phyloP scores from a whole-genome alignment of 129 eudicot species.

The Pulicaria dysenterica region DNA sequence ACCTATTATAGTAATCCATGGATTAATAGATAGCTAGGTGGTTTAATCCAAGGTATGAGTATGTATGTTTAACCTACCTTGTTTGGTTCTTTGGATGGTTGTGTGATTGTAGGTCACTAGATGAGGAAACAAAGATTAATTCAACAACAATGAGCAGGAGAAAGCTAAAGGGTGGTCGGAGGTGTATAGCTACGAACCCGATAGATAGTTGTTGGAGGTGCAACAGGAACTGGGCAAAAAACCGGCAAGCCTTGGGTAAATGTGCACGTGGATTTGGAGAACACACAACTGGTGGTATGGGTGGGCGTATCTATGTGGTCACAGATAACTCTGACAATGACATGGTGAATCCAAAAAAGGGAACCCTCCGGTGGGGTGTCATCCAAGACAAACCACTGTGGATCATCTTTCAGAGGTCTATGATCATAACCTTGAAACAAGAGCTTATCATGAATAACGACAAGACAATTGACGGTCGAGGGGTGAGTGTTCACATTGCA shows the following conservation, averaged over 20 bases:
- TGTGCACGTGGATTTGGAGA: constrained; percentile 73
- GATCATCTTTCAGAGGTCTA: constrained; percentile 56
- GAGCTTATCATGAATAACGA: constrained; percentile 62
- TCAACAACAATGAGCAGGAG: constrained; percentile 40
- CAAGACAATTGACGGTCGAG: constrained; percentile 82
- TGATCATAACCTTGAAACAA: constrained; percentile 57
- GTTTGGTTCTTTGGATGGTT: background rate
- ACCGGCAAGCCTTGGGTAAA: constrained; percentile 55
- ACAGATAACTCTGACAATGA: constrained; percentile 57
- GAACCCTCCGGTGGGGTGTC: constrained; percentile 78
- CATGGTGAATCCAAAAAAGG: constrained; percentile 54
- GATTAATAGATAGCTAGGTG: background rate
- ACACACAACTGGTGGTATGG: constrained; percentile 59
- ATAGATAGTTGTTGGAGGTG: constrained; percentile 85
- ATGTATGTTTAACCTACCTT: background rate
- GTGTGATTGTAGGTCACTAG: constrained; percentile 10
- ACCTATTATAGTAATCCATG: background rate
- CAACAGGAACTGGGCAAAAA: constrained; percentile 46
- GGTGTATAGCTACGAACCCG: constrained; percentile 66
- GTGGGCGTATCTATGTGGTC: constrained; percentile 57
- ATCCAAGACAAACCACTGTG: constrained; percentile 72
- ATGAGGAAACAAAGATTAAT: background rate
- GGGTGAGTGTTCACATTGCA: constrained; percentile 60
- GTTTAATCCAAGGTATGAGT: background rate
- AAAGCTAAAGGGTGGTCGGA: constrained; percentile 20